Percentiles rank a stretch among this genome's conserved stretches.
Conservation (phyloP, 768 basidiomycete species). For the Favolaschia claudopus region DNA sequence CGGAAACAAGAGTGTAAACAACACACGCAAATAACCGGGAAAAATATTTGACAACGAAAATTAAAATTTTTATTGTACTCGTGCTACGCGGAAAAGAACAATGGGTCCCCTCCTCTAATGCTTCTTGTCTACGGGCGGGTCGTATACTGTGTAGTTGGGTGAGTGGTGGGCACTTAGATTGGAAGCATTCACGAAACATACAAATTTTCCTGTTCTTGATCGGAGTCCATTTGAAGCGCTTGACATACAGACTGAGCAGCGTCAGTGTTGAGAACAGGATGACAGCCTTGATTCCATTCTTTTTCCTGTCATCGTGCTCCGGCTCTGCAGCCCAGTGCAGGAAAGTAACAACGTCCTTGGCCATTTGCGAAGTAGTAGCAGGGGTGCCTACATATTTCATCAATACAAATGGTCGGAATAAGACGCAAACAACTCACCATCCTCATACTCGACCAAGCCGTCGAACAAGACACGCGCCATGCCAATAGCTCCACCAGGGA, state of each 20-base stretch:
- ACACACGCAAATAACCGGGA: constrained; percentile 7
- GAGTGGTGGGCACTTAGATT: neutral
- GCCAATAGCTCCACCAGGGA: constrained; percentile 98
- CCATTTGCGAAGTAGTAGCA: constrained; percentile 97
- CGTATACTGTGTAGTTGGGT: constrained; percentile 55
- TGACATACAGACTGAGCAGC: constrained; percentile 84
- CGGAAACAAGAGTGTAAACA: constrained; percentile 4
- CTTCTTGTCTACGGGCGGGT: constrained; percentile 62
- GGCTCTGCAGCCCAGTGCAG: constrained; percentile 97
- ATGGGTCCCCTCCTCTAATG: constrained; percentile 53
- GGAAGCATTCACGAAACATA: constrained; percentile 52
- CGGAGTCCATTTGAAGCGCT: constrained; percentile 93
- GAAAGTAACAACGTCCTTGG: constrained; percentile 97
- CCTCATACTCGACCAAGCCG: constrained; percentile 95
- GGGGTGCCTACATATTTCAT: constrained; percentile 73
- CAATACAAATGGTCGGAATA: neutral
- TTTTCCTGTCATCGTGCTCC: constrained; percentile 97
- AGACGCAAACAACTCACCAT: constrained; percentile 60
- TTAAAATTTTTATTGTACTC: constrained; percentile 17
- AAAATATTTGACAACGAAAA: constrained; percentile 11
- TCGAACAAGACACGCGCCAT: constrained; percentile 98
- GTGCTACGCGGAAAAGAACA: constrained; percentile 20
- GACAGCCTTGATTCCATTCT: constrained; percentile 94
- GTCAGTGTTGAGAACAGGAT: constrained; percentile 91
- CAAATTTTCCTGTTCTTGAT: constrained; percentile 95